Evolutionary conservation across 805 yeast species (phyloP), one percentile per base, ranked within the genome.

Genomic region (Candida ascalaphidarum): DNA sequence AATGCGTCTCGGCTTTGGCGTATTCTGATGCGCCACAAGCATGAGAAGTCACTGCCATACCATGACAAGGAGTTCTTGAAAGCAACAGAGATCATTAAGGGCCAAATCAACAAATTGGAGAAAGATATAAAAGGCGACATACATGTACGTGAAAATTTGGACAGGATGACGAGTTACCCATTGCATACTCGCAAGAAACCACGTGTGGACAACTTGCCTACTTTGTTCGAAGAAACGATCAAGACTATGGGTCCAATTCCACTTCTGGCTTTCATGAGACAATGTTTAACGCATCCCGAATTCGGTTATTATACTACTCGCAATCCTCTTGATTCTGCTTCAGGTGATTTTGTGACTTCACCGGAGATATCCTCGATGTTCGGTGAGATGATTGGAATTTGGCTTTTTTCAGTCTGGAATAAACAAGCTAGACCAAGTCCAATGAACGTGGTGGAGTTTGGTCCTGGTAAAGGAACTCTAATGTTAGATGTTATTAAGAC

Each of bases 311-410:
- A 84, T 46, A 79, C 85, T 14, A 77, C 82, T 4, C 58, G 77
- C 36, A 78, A 83, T 40, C 94, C 94, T 2, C 58, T 84, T 20
- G 83, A 80, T 18, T 25, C 45, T 3, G 51, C 40, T 22, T 48
- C 53, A 5, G 94, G 94, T 4, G 95, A 84, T 50, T 84, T 84
- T 49, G 66, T 78, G 28, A 84, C 95, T 0, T 78, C 89, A 0
- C 95, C 95, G 0, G 95, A 84, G 51, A 81, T 84, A 28, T 79
- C 89, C 5, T 83, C 82, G 22, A 78, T 83, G 57, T 84, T 83
- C 58, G 95, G 95, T 13, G 94, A 84, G 48, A 71, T 81, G 59
- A 65, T 81, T 33, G 94, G 92, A 0, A 55, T 84, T 4, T 84
- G 94, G 84, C 58, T 65, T 32, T 72, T 59, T 34, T 58, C 71